These are phyloP conservation scores for Asterophora lycoperdoides DNA, from an alignment of 768 basidiomycete species.

Conservation along the genomic window DNA sequence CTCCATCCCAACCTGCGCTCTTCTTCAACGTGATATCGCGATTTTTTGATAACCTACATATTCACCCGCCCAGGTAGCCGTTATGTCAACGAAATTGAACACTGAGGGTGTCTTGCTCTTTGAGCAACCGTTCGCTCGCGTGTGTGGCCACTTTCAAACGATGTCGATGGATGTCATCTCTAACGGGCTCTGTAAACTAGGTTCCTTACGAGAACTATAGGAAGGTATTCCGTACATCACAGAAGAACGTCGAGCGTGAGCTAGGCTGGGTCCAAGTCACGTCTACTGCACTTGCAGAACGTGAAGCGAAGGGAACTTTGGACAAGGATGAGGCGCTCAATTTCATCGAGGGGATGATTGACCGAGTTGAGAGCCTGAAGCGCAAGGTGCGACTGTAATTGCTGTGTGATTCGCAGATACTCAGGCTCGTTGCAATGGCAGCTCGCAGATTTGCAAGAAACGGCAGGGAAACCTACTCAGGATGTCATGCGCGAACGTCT, in stretches of 20 bases:
- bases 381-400: constrained; percentile 62
- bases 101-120: constrained; percentile 74
- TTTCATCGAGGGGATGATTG: constrained; percentile 72
- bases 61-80: not conserved
- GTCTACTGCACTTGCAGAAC: constrained; percentile 56
- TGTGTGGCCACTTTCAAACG: constrained; percentile 39
- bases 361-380: constrained; percentile 73
- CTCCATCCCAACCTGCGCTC: no score
- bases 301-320: constrained; percentile 33
- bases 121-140: constrained; percentile 79
- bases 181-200: constrained; percentile 32
- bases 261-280: constrained; percentile 53
- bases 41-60: no score
- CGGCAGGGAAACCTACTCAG: constrained; percentile 54
- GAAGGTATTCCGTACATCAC: constrained; percentile 79
- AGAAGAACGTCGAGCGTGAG: constrained; percentile 80
- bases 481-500: constrained; percentile 72
- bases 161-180: constrained; percentile 1
- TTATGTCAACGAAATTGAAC: constrained; percentile 55
- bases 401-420: not conserved
- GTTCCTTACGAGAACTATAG: constrained; percentile 89
- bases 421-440: constrained; percentile 16
- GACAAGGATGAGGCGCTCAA: constrained; percentile 51
- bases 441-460: constrained; percentile 47
- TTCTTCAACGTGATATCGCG: no score